Percentiles rank a stretch among this genome's conserved stretches.
These are phyloP conservation scores for Citrullus colocynthis DNA, from an alignment of 306 rosid genomes.

Conservation along the genomic window DNA sequence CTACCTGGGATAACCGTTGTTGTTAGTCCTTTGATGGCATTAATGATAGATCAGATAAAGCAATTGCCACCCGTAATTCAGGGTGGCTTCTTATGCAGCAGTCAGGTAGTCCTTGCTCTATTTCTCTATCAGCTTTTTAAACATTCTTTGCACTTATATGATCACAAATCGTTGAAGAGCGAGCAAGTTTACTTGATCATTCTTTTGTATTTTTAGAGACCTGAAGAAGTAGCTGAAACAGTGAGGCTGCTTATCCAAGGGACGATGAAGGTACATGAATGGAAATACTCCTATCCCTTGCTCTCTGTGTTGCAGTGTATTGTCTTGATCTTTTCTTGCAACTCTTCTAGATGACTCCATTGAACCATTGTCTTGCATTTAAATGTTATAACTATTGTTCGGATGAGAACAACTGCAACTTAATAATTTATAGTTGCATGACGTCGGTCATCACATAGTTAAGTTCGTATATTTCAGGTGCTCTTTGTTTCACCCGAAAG, in stretches of 20 bases:
- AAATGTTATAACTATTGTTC: not conserved
- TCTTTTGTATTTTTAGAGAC: constrained; percentile 28
- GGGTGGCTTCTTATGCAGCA: constrained; percentile 68
- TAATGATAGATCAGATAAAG: constrained; percentile 85
- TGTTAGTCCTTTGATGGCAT: constrained; percentile 78
- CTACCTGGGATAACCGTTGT: constrained; percentile 78
- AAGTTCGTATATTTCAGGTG: constrained; percentile 34
- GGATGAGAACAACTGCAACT: not conserved
- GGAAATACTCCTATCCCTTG: not conserved
- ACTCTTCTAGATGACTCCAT: not conserved
- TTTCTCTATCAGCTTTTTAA: not conserved
- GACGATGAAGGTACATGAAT: constrained; percentile 38
- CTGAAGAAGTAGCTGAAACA: constrained; percentile 58
- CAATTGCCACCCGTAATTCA: constrained; percentile 62
- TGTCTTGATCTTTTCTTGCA: not conserved
- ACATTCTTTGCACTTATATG: not conserved
- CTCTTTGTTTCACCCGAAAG: constrained; percentile 94
- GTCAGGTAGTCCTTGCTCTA: constrained; percentile 40
- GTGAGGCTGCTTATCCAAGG: constrained; percentile 58
- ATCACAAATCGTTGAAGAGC: not conserved
- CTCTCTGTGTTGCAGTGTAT: not conserved
- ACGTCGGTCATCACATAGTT: not conserved
- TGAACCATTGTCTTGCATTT: not conserved
- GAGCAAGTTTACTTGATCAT: not conserved
- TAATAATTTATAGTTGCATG: not conserved